Evolutionary conservation across 768 basidiomycete species (phyloP).

Genomic region (Boletus vermiculosoides): DNA sequence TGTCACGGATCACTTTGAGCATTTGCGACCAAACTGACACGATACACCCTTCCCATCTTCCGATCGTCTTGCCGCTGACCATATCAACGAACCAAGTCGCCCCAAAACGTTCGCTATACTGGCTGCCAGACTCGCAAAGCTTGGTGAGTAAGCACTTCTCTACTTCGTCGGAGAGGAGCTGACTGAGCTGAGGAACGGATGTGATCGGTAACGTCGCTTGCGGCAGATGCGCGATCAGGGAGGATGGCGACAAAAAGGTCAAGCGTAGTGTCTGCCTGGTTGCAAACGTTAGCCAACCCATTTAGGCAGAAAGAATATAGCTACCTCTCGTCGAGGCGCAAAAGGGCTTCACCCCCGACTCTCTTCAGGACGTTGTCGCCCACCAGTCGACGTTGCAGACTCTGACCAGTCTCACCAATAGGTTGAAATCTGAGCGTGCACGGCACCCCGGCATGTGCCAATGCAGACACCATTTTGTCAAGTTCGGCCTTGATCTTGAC

Average conservation of each 20-base stretch:
- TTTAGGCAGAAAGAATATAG: constrained; percentile 2
- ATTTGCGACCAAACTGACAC: constrained; percentile 48
- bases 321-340: constrained; percentile 70
- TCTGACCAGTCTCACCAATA: constrained; percentile 65
- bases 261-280: constrained; percentile 72
- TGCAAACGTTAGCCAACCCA: not conserved
- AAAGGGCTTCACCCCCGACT: constrained; percentile 68
- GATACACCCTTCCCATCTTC: constrained; percentile 77
- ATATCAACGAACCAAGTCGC: constrained; percentile 80
- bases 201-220: constrained; percentile 74
- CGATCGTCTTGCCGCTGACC: constrained; percentile 60
- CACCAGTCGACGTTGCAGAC: constrained; percentile 49
- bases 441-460: constrained; percentile 54
- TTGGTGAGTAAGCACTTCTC: constrained; percentile 65
- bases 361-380: constrained; percentile 39
- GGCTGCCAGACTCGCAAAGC: constrained; percentile 66
- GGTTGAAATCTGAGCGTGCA: constrained; percentile 57
- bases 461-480: constrained; percentile 44
- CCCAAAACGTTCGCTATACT: constrained; percentile 46
- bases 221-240: constrained; percentile 72
- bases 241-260: constrained; percentile 73
- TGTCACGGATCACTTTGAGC: not conserved
- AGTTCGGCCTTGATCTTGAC: constrained; percentile 59
- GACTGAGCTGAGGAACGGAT: constrained; percentile 72
- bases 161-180: constrained; percentile 76